Percentiles rank a stretch among this genome's conserved stretches.
Evolutionary conservation across 2,329 filamentous ascomycete genomes (phyloP).

Genomic region (Sphaerulina vaccinii): DNA sequence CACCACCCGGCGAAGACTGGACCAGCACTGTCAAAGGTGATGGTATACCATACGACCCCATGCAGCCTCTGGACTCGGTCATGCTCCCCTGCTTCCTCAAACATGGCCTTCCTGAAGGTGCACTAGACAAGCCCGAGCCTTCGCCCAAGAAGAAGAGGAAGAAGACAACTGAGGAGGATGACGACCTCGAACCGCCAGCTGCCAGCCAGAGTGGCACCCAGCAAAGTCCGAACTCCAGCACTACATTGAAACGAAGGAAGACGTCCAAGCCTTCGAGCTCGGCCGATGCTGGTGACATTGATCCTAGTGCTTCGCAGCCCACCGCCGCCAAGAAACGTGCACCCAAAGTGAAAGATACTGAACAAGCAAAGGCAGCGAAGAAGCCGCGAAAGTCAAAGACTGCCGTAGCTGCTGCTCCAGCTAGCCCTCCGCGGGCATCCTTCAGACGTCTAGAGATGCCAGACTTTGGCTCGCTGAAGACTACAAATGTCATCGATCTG

Average conservation of each 20-base stretch:
- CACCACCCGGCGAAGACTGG: neutral
- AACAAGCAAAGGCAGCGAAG: neutral
- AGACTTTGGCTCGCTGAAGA: neutral
- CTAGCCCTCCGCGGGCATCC: conserved; percentile 2
- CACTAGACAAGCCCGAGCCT: conserved; percentile 9
- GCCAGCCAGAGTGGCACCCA: neutral
- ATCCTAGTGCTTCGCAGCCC: neutral
- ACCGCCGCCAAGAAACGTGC: conserved; percentile 3
- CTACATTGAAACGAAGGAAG: neutral
- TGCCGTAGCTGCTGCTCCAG: neutral
- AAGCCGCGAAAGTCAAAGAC: conserved; percentile 1
- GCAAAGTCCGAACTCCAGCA: neutral
- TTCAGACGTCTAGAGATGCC: conserved; percentile 14
- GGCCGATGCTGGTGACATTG: neutral
- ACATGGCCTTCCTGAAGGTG: conserved; percentile 30
- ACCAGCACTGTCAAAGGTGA: conserved; percentile 17
- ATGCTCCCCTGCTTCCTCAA: conserved; percentile 38
- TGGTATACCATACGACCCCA: conserved; percentile 37
- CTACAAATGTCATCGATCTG: conserved; percentile 6
- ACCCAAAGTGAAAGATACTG: neutral
- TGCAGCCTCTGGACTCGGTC: conserved; percentile 38
- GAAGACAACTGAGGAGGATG: conserved; percentile 39
- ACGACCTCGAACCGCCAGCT: conserved; percentile 42
- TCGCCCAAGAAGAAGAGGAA: conserved; percentile 7
- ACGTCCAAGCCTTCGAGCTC: neutral